Evolutionary conservation across 176 grass and related monocot genomes (phyloP).

Genomic region (Juncus inflexus): DNA sequence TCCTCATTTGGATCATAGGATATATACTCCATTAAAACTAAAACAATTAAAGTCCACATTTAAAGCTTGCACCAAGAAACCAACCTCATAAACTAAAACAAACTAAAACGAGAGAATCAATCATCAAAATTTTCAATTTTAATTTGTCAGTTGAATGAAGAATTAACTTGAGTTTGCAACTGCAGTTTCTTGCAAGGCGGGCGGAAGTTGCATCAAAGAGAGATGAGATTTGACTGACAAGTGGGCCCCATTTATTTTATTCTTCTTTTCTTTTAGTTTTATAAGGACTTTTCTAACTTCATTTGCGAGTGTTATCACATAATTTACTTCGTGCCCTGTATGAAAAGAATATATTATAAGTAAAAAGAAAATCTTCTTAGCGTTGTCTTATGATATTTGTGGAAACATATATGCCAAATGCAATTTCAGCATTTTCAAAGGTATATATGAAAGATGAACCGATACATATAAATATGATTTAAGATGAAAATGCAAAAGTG

Average conservation of each 20-base stretch:
- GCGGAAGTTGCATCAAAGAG: neutral
- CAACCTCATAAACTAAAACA: no score
- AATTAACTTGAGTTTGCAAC: conserved; percentile 13
- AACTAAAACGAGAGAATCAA: neutral
- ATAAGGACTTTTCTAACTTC: conserved; percentile 35
- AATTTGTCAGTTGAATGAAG: neutral
- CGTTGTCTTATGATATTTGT: neutral
- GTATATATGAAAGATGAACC: conserved; percentile 1
- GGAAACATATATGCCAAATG: neutral
- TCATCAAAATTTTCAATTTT: neutral
- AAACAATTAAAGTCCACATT: no score
- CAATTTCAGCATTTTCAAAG: neutral
- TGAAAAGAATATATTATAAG: no score
- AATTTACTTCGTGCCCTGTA: conserved; percentile 42
- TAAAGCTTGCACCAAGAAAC: no score
- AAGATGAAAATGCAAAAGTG: neutral
- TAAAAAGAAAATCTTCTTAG: neutral
- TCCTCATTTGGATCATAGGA: no score
- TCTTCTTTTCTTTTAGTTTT: conserved; percentile 12
- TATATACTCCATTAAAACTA: no score
- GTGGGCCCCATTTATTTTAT: conserved; percentile 13
- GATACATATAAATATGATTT: neutral
- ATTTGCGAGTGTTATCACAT: conserved; percentile 37
- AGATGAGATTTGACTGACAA: conserved; percentile 1
- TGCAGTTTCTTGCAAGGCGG: neutral